phyloP scores from a whole-genome alignment of 495 filamentous ascomycete species.

The Penicillium nucicola region DNA sequence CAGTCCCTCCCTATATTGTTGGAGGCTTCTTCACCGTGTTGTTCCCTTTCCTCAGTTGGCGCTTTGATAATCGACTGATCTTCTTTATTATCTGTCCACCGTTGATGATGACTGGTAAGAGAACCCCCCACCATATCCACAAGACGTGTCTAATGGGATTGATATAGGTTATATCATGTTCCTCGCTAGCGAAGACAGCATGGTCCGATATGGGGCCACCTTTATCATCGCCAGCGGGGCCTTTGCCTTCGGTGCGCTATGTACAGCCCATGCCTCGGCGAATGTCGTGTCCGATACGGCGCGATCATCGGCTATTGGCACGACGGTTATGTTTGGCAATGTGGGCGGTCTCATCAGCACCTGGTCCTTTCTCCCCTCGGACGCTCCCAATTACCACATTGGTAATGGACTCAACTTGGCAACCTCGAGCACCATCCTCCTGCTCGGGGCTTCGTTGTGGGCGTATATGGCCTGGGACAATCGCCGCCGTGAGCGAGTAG shows the following conservation, averaged over 20 bases:
- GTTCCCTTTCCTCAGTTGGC: constrained; percentile 59
- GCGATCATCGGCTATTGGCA: constrained; percentile 61
- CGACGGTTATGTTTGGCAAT: constrained; percentile 69
- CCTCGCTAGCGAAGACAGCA: constrained; percentile 49
- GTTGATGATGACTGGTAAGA: constrained; percentile 53
- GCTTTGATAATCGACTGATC: constrained; percentile 48
- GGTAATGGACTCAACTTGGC: constrained; percentile 75
- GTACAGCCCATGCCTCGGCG: constrained; percentile 62
- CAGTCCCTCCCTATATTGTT: constrained; percentile 69
- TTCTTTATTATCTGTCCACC: constrained; percentile 46
- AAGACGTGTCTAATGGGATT: not conserved
- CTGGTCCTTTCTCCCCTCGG: constrained; percentile 64
- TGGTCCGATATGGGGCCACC: constrained; percentile 65
- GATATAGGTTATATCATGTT: constrained; percentile 63
- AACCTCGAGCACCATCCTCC: constrained; percentile 47
- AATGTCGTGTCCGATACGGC: constrained; percentile 72
- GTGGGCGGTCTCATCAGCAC: constrained; percentile 68
- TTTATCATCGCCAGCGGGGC: constrained; percentile 64
- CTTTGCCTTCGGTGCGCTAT: constrained; percentile 56
- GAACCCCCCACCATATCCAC: no score
- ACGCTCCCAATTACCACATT: constrained; percentile 66
- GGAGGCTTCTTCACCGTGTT: constrained; percentile 64
- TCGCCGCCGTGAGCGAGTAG: constrained; percentile 49
- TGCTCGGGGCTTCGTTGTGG: constrained; percentile 45
- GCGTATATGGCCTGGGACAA: constrained; percentile 67